These are phyloP conservation scores for Colletotrichum salicis DNA, from an alignment of 2,329 filamentous ascomycete genomes.

Conservation along the genomic window DNA sequence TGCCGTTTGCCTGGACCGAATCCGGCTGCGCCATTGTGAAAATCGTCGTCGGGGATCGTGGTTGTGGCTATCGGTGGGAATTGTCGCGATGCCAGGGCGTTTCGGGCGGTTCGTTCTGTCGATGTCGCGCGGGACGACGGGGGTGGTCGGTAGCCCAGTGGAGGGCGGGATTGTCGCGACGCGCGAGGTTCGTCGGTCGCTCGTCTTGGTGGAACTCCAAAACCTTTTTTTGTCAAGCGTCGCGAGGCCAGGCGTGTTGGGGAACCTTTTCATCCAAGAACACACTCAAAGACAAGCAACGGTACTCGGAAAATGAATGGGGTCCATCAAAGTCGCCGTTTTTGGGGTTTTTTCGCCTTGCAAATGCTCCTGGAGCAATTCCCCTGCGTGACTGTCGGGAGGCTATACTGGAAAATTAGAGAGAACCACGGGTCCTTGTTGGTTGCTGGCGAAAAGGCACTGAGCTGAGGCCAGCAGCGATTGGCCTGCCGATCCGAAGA, in stretches of 20 bases:
- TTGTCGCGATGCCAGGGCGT: constrained; percentile 21
- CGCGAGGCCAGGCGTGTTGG: constrained; percentile 45
- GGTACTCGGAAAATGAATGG: constrained; percentile 34
- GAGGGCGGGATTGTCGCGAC: constrained; percentile 38
- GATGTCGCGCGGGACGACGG: constrained; percentile 35
- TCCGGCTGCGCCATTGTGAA: constrained; percentile 54
- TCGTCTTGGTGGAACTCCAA: constrained; percentile 52
- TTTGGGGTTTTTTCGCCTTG: constrained; percentile 30
- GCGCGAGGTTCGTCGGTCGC: constrained; percentile 37
- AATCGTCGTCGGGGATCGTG: constrained; percentile 22
- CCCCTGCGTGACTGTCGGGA: constrained; percentile 41
- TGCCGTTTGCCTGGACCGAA: constrained; percentile 53
- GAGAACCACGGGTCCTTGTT: neutral
- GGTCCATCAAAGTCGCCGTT: constrained; percentile 28
- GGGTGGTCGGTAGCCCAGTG: constrained; percentile 33
- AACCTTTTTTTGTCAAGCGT: constrained; percentile 48
- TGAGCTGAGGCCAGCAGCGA: neutral
- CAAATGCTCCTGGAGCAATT: constrained; percentile 33
- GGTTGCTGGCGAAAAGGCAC: constrained; percentile 40
- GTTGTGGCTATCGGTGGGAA: constrained; percentile 1
- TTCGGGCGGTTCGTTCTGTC: constrained; percentile 8
- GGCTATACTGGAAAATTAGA: constrained; percentile 39
- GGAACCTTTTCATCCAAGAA: constrained; percentile 43
- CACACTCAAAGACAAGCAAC: constrained; percentile 31
- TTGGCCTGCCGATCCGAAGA: neutral